Evolutionary conservation across 2,329 filamentous ascomycete species (phyloP), one percentile per base, ranked within the genome.

Genomic region (Pseudogymnoascus verrucosus): DNA sequence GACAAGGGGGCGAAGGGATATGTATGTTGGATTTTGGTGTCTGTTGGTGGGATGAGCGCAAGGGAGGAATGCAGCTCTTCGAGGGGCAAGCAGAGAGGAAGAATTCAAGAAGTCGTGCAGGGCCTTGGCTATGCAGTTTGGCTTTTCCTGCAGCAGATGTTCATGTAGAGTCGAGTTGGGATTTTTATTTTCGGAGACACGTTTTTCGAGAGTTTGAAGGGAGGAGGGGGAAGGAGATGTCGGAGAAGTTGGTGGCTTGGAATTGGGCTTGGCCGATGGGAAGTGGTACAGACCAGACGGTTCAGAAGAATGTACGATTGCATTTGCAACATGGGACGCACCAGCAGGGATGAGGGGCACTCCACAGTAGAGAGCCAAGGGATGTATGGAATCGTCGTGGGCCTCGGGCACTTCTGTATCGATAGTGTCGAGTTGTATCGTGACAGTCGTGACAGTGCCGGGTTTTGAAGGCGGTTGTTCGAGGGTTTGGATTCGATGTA

Each of bases 241-340:
- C 28, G 51, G 51, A 36, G 51, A 57, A 57, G 51, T 57, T 57
- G 51, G 51, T 57, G 51, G 51, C 51, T 34, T 57, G 51, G 51
- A 57, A 57, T 19, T 57, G 26, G 51, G 51, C 51, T 57, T 57
- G 51, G 51, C 51, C 51, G 28, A 7, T 57, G 26, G 26, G n/a
- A 57, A 57, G 51, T 57, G 51, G 28, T 57, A 57, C 51, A 57
- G 51, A 57, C 51, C 28, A 34, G 51, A 57, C 51, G 51, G 51
- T 57, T 57, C 28, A 57, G 28, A 57, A 57, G 51, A 34, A 57
- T 19, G 51, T 57, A 19, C 51, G 51, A 57, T 34, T 57, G 51
- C 51, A 57, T 57, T 57, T 57, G 51, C 51, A 57, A 57, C 51
- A 57, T 57, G 51, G 51, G 51, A 57, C 51, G 51, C 51, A 57